Conservation (phyloP, 2,329 filamentous ascomycete species). For the Xylaria digitata region DNA sequence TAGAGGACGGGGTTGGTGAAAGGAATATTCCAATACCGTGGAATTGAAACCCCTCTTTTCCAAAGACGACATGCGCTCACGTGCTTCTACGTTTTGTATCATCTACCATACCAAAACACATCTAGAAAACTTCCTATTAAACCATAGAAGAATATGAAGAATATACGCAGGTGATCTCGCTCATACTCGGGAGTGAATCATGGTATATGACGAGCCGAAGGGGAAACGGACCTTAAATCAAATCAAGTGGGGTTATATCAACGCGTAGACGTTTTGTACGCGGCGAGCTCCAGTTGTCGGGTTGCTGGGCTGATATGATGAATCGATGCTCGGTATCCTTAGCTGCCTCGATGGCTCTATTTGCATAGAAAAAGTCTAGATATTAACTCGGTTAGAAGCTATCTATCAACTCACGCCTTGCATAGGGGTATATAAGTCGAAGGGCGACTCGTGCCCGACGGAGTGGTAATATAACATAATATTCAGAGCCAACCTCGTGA, state of each 20-base stretch:
- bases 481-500: too few relatives aligned
- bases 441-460: too few relatives aligned
- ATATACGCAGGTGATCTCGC: neutral
- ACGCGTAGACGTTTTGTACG: neutral
- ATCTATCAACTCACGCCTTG: too few relatives aligned
- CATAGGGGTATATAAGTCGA: too few relatives aligned
- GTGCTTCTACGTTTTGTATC: neutral
- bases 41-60: neutral
- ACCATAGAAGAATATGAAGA: neutral
- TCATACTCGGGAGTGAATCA: neutral
- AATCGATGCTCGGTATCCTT: too few relatives aligned
- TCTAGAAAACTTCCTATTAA: neutral
- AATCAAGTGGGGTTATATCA: neutral
- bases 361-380: too few relatives aligned
- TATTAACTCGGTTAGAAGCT: too few relatives aligned
- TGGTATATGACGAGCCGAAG: neutral
- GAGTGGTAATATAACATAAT: too few relatives aligned
- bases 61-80: neutral
- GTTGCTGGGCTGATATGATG: too few relatives aligned
- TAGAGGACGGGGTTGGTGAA: slow-evolving; percentile 46
- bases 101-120: neutral
- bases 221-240: neutral
- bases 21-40: neutral
- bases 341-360: too few relatives aligned
- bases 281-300: too few relatives aligned